These are phyloP conservation scores for Hymenoscyphus albidus DNA, from an alignment of 2,329 filamentous ascomycete species.

Conservation along the genomic window DNA sequence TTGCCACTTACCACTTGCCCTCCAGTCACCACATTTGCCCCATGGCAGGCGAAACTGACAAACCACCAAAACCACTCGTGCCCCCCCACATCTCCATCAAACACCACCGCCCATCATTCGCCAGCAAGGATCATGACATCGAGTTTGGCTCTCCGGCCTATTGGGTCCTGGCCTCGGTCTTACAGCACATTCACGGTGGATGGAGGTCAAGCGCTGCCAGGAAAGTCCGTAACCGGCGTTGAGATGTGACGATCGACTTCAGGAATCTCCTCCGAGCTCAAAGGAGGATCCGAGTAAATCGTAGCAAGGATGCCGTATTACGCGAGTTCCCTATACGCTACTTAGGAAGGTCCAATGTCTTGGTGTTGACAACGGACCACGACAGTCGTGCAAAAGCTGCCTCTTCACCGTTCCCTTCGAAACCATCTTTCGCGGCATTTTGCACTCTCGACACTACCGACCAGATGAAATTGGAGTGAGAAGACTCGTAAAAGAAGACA, in stretches of 20 bases:
- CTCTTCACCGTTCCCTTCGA: not conserved
- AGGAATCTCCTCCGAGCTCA: not conserved
- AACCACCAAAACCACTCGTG: not conserved
- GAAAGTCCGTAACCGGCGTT: not conserved
- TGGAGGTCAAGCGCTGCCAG: not conserved
- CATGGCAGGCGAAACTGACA: too few relatives aligned
- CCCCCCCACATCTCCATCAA: not conserved
- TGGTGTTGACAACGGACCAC: not conserved
- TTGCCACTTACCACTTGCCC: too few relatives aligned
- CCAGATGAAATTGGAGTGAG: not conserved
- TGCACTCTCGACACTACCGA: not conserved
- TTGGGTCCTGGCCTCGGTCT: not conserved
- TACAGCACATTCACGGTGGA: too few relatives aligned
- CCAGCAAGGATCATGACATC: not conserved
- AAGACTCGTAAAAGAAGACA: not conserved
- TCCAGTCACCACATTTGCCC: too few relatives aligned
- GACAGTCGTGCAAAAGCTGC: not conserved
- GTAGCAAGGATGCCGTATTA: not conserved
- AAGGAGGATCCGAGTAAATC: not conserved
- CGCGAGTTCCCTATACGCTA: not conserved
- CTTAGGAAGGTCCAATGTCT: not conserved
- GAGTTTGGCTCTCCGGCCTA: not conserved
- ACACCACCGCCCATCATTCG: not conserved
- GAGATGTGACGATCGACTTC: not conserved
- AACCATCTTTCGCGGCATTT: not conserved